Evolutionary conservation across 192 early-diverging fungal species (phyloP).

Genomic region (Backusella tuberculispora): DNA sequence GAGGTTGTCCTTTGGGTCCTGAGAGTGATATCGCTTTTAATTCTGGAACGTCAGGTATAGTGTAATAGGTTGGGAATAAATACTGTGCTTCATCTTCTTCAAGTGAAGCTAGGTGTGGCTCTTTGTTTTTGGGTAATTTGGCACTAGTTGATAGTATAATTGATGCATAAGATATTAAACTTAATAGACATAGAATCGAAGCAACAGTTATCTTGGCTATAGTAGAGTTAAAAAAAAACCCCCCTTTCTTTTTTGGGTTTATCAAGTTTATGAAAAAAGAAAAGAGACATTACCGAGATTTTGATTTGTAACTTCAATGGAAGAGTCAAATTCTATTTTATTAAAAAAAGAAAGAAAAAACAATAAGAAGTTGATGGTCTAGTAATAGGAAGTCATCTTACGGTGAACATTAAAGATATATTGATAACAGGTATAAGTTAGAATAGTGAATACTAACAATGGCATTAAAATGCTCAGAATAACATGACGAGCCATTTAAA

Average conservation of each 20-base stretch:
- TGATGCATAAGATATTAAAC: neutral
- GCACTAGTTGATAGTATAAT: neutral
- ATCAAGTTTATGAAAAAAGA: neutral
- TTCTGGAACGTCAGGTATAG: neutral
- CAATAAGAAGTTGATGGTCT: neutral
- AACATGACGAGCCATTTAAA: neutral
- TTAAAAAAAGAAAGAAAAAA: neutral
- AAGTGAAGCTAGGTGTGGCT: neutral
- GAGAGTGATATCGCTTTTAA: neutral
- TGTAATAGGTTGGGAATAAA: neutral
- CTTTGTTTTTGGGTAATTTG: neutral
- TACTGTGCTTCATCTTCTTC: neutral
- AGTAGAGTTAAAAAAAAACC: neutral
- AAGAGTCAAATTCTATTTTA: neutral
- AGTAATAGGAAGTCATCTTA: constrained; percentile 8
- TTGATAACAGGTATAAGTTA: constrained; percentile 32
- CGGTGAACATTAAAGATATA: constrained; percentile 32
- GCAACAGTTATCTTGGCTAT: neutral
- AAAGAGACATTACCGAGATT: constrained; percentile 10
- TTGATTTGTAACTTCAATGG: neutral
- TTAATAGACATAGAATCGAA: neutral
- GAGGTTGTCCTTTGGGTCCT: constrained; percentile 21
- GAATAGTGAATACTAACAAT: constrained; percentile 21
- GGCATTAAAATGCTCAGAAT: constrained; percentile 20
- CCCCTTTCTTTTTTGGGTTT: too few relatives aligned